Base-by-base conservation (phyloP, 768 basidiomycete species). In the Symmetrospora coprosmae region DNA sequence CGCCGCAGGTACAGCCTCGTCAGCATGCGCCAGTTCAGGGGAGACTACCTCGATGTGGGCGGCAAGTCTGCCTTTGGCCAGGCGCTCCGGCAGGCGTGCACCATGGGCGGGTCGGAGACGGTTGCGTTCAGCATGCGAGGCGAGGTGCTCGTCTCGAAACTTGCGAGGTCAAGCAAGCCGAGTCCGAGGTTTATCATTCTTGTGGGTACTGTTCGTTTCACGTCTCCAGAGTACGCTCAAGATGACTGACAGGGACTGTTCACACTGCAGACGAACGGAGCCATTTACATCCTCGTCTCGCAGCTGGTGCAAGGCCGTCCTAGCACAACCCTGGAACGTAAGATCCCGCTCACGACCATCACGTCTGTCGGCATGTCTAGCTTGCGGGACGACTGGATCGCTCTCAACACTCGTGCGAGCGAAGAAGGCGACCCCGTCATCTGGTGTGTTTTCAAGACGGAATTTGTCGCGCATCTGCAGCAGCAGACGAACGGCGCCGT, bases 351-450 rank as follows among this genome's bases (percentile, higher is more conserved):
- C 13, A 78, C 86, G 9, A 89, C 86, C 5, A 92, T 97, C 72
- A 84, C 82, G 71, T 81, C 80, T 60, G 81, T 99, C 50, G 81
- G 81, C 0, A 78, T 96, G 80, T 90, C 92, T 11, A 89, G 78
- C 72, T 74, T 97, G 25, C 78, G 87, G 48, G 94, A 99, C 65
- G 94, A 97, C 70, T 99, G 91, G 86, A 78, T 97, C 74, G 90
- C 50, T 23, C 73, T 97, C 69, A 91, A 91, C 68, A 80, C 80
- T 43, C 81, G 78, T 56, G 76, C 78, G 8, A 82, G 83, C 17
- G 91, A 96, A 72, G 92, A 97, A 71, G 92, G 91, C 30, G 94
- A 99, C 70, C 90, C 92, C 0, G 76, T 96, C 60, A 78, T 99
- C 69, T 84, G 81, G 64, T 90, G 86, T 66, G 78, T 82, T 64